A percentile compares a stretch with the other conserved stretches of the same genome.
phyloP scores from a whole-genome alignment of 1,284 basidiomycete genomes.

The Xerocomus nothofagi region DNA sequence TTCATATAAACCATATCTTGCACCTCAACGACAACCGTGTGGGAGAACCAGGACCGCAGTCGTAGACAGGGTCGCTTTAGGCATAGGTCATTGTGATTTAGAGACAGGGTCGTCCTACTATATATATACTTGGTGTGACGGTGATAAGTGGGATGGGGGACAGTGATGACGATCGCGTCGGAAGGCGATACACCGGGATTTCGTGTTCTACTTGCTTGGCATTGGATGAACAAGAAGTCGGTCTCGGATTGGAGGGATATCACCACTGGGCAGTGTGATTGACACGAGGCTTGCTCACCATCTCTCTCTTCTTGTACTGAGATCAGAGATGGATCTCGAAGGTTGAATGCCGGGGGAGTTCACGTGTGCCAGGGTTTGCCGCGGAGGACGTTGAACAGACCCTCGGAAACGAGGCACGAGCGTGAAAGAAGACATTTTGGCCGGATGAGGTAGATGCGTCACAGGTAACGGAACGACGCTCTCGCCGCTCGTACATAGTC shows the following conservation, averaged over 20 bases:
- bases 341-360: background rate
- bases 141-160: constrained; percentile 9
- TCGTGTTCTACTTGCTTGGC: background rate
- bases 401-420: background rate
- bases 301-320: background rate
- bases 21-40: background rate
- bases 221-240: background rate
- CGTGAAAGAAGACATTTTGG: background rate
- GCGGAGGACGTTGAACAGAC: background rate
- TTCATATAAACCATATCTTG: background rate
- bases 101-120: background rate
- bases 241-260: background rate
- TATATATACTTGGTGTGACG: background rate
- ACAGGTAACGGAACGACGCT: background rate
- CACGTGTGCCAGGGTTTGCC: background rate
- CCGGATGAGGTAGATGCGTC: background rate
- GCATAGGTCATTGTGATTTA: background rate
- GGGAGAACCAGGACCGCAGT: constrained; percentile 16
- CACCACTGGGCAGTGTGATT: constrained; percentile 1
- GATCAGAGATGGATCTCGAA: background rate
- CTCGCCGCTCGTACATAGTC: background rate
- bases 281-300: background rate
- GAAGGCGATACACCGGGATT: constrained; percentile 14
- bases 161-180: constrained; percentile 22
- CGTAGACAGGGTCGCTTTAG: background rate